These are phyloP conservation scores for Eucalyptus sp. DNA, from an alignment of 345 rosid genomes.

Conservation along the genomic window DNA sequence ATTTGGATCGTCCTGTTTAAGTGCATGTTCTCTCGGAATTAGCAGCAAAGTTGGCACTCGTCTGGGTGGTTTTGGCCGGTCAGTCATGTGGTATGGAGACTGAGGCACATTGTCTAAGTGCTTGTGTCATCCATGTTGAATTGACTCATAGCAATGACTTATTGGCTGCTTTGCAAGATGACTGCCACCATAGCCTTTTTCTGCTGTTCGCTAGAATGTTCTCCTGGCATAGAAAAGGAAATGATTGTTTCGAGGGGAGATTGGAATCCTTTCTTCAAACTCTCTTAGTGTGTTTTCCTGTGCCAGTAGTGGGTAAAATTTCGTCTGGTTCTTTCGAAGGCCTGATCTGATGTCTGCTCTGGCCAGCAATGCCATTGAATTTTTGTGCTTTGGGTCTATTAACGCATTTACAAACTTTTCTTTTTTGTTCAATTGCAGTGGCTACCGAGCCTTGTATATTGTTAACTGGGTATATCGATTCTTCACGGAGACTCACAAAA, in stretches of 20 bases:
- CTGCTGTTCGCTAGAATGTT: background rate
- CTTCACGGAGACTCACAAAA: slow-evolving; percentile 4
- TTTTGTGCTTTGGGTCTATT: background rate
- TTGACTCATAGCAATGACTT: background rate
- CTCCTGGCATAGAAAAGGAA: background rate
- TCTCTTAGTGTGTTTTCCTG: background rate
- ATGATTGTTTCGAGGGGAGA: background rate
- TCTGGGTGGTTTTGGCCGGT: background rate
- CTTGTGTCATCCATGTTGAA: background rate
- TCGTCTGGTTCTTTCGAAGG: background rate
- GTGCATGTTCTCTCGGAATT: background rate
- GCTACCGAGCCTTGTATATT: slow-evolving; percentile 30
- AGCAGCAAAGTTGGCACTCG: background rate
- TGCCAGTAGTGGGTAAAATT: background rate
- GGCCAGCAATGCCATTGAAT: background rate
- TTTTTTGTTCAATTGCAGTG: slow-evolving; percentile 3
- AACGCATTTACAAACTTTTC: background rate
- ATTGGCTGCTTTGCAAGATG: background rate
- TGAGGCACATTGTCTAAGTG: background rate
- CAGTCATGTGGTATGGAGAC: background rate
- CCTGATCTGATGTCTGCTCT: background rate
- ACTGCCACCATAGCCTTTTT: background rate
- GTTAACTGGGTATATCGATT: slow-evolving; percentile 40
- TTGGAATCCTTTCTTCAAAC: background rate
- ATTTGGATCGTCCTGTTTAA: background rate